A percentile compares a stretch with the other conserved stretches of the same genome.
phyloP scores from a whole-genome alignment of 176 grass and related monocot genomes.

The Dendrocalamus sinicus region DNA sequence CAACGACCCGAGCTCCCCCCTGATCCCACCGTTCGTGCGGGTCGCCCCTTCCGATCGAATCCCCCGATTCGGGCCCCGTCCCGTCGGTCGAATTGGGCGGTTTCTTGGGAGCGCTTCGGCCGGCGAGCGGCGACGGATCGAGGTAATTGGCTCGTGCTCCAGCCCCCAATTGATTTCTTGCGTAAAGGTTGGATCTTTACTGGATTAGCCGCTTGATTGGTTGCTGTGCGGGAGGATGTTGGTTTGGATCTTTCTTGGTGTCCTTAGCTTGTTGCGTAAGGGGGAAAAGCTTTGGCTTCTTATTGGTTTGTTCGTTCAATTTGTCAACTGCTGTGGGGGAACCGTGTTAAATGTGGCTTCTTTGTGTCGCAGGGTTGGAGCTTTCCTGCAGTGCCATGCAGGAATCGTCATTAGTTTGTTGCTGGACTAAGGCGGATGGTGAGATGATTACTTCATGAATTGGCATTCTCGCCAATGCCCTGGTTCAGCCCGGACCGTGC shows the following conservation, averaged over 20 bases:
- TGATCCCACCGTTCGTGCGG: neutral
- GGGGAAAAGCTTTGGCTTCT: neutral
- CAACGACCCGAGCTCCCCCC: neutral
- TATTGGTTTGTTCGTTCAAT: neutral
- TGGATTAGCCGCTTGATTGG: neutral
- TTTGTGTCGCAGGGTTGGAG: conserved; percentile 37
- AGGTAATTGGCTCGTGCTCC: conserved; percentile 22
- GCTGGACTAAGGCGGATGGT: neutral
- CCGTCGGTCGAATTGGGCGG: conserved; percentile 20
- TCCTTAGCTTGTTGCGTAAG: neutral
- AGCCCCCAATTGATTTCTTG: neutral
- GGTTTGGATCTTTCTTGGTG: neutral
- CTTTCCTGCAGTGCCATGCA: conserved; percentile 5
- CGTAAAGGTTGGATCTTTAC: conserved; percentile 18
- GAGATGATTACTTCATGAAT: conserved; percentile 16
- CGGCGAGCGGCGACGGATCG: neutral
- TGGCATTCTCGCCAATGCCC: neutral
- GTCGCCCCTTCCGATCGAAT: neutral
- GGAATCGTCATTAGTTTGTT: conserved; percentile 23
- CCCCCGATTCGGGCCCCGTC: neutral
- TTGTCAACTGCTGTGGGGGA: neutral
- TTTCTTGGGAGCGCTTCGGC: neutral
- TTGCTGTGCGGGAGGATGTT: neutral
- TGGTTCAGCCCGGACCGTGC: conserved; percentile 6
- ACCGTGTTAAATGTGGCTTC: conserved; percentile 32